These are phyloP conservation scores for Zygosaccharomyces kombuchaensis DNA, from an alignment of 805 yeast genomes.

Conservation along the genomic window DNA sequence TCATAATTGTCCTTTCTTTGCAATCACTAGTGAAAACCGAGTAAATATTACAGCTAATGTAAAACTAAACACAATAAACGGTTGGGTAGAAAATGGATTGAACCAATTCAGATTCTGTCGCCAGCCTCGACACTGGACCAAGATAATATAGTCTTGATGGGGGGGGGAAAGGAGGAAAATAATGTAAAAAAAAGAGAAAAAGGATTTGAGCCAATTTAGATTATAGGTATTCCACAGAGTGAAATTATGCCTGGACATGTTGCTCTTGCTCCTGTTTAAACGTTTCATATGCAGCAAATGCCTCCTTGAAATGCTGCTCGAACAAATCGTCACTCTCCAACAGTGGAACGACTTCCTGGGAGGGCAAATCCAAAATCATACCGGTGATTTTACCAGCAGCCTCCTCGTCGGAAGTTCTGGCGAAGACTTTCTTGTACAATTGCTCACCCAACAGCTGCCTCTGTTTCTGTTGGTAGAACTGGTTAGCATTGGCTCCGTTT, in stretches of 20 bases:
- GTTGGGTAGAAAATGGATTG: constrained; percentile 1
- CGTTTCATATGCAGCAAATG: constrained; percentile 88
- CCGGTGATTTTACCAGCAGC: constrained; percentile 99
- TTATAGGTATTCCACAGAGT: neutral
- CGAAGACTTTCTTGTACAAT: constrained; percentile 85
- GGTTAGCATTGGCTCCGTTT: constrained; percentile 32
- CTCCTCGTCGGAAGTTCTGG: constrained; percentile 84
- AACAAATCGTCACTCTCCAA: constrained; percentile 87
- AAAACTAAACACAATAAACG: constrained; percentile 3
- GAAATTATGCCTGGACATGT: constrained; percentile 7
- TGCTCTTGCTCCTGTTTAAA: constrained; percentile 57
- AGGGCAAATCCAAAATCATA: constrained; percentile 95
- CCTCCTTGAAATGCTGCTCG: constrained; percentile 89
- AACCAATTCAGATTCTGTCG: constrained; percentile 2
- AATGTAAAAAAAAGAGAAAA: neutral
- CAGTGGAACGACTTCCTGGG: constrained; percentile 81
- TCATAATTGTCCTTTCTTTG: neutral
- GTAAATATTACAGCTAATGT: constrained; percentile 5
- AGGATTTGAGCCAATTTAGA: neutral
- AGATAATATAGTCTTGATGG: neutral
- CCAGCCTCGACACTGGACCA: neutral
- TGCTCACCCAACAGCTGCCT: constrained; percentile 98
- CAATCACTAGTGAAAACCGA: neutral
- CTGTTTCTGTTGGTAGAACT: constrained; percentile 79
- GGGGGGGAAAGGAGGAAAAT: neutral